Base-by-base conservation (phyloP, 768 basidiomycete genomes). In the Mycena polygramma region DNA sequence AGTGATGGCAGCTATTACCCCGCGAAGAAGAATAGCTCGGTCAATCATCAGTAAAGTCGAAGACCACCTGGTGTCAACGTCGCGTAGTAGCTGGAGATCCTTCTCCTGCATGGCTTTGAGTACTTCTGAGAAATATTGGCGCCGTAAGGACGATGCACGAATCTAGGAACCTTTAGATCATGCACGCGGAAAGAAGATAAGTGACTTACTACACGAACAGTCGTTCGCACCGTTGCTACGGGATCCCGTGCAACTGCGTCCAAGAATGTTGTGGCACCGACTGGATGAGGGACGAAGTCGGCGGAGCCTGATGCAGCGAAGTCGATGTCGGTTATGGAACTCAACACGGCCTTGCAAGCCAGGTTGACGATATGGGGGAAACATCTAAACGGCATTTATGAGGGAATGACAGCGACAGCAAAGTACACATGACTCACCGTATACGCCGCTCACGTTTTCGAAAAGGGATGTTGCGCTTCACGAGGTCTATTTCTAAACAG, bases 31-130 rank as follows among this genome's bases (percentile, higher is more conserved):
- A 26, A 81, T 57, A 15, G 75, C 77, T 9, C 77, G 67, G 22
- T 78, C 72, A 48, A 80, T 76, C 79, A 81, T 81, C 0, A 78
- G 63, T 19, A 75, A 63, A 5, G 80, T 77, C 20, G 79, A 81
- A 17, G 77, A 80, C 81, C 81, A 82, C 5, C 75, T 60, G 22
- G 77, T 78, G n/a, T 70, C 68, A 45, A 82, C 76, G 69, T 81
- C 79, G 6, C 72, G 68, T 48, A 82, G 61, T 2, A 82, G 77
- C 57, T 82, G 76, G 26, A 78, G 73, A 35, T 76, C 71, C 24
- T 68, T 54, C 26, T 57, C 8, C n/a, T 69, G 54, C 48, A 69
- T 52, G 6, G 66, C 51, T n/a, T 61, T 69, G 46, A 74, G 67
- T 17, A 69, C 35, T 7, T 59, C 63, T 1, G 68, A 57, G 30